Evolutionary conservation across 2,329 filamentous ascomycete genomes (phyloP).

Genomic region (Mycosphaerella arachidis): DNA sequence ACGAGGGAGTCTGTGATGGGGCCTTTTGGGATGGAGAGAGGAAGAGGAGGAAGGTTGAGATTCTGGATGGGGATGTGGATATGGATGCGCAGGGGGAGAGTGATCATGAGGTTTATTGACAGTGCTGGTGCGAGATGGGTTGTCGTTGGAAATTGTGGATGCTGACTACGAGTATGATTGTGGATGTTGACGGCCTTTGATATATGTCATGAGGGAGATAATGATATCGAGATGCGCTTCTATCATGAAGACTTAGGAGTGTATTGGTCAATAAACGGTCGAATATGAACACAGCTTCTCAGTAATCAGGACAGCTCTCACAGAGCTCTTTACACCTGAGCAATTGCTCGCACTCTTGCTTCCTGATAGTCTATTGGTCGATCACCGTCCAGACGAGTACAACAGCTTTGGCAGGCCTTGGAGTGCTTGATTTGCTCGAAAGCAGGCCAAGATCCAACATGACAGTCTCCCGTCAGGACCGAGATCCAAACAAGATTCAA

Average conservation of each 20-base stretch:
- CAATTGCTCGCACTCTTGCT: no score
- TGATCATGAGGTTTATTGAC: slow-evolving; percentile 2
- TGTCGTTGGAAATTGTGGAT: not conserved
- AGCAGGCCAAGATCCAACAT: no score
- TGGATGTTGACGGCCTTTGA: not conserved
- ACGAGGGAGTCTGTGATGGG: not conserved
- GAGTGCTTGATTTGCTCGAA: no score
- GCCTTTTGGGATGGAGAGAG: not conserved
- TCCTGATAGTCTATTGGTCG: no score
- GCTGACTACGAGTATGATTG: not conserved
- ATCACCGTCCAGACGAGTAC: no score
- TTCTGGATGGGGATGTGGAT: not conserved
- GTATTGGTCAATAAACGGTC: not conserved
- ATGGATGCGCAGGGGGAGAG: slow-evolving; percentile 2
- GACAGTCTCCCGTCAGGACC: no score
- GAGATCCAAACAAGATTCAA: no score
- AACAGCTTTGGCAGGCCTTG: no score
- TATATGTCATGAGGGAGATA: not conserved
- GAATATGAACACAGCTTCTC: not conserved
- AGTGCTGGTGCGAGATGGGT: not conserved
- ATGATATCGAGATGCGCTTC: not conserved
- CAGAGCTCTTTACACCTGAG: no score
- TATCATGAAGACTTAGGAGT: not conserved
- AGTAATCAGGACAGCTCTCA: no score
- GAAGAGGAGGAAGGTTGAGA: not conserved